A percentile compares a stretch with the other conserved stretches of the same genome.
Conservation (phyloP, 495 filamentous ascomycete species). For the Penicillium paradoxum region DNA sequence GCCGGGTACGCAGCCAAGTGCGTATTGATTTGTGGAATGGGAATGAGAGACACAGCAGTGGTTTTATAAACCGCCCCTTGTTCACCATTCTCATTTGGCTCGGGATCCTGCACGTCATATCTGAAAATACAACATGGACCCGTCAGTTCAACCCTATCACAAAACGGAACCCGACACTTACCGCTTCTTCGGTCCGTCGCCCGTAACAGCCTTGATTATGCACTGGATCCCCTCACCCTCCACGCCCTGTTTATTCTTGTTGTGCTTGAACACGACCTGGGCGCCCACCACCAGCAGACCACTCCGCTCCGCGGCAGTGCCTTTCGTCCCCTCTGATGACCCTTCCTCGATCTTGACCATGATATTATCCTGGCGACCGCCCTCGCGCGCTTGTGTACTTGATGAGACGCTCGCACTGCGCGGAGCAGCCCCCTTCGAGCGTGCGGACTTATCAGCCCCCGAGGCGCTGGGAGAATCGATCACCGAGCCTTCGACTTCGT, state of each 20-base stretch:
- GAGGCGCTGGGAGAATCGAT: slow-evolving; percentile 68
- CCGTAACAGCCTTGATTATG: slow-evolving; percentile 75
- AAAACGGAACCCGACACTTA: slow-evolving; percentile 25
- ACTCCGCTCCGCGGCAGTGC: slow-evolving; percentile 44
- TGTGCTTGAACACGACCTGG: slow-evolving; percentile 81
- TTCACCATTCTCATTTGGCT: slow-evolving; percentile 73
- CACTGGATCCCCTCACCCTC: slow-evolving; percentile 78
- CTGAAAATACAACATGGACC: slow-evolving; percentile 44
- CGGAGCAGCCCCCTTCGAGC: slow-evolving; percentile 42
- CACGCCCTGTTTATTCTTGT: slow-evolving; percentile 61
- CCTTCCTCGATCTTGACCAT: slow-evolving; percentile 55
- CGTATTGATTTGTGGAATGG: slow-evolving; percentile 61
- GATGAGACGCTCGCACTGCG: slow-evolving; percentile 53
- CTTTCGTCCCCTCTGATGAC: slow-evolving; percentile 42
- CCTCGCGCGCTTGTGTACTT: slow-evolving; percentile 40
- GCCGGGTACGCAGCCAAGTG: slow-evolving; percentile 64
- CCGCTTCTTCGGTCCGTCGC: slow-evolving; percentile 79
- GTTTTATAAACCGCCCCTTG: slow-evolving; percentile 72
- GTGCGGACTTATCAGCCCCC: slow-evolving; percentile 42
- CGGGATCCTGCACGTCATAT: slow-evolving; percentile 92
- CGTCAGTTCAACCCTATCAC: background rate
- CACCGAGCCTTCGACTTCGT: slow-evolving; percentile 64
- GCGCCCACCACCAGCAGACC: slow-evolving; percentile 61
- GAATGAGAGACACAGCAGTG: slow-evolving; percentile 73
- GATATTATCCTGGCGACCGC: slow-evolving; percentile 33